phyloP scores from a whole-genome alignment of 1,139 yeast species.

The Magnusiomyces tetraspermus region DNA sequence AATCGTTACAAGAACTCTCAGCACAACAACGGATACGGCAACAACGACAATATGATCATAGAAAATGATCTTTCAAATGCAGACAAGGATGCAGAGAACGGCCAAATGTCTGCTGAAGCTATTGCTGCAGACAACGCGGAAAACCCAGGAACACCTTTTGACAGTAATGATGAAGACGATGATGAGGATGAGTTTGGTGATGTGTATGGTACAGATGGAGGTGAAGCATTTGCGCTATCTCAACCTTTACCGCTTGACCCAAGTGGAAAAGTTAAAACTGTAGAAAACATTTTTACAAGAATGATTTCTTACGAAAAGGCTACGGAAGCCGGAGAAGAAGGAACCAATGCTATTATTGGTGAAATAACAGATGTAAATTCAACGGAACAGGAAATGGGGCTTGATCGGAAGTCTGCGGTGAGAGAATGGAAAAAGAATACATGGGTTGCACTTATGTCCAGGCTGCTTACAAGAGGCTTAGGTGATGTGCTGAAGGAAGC shows the following conservation, averaged over 20 bases:
- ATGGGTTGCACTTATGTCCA: constrained; percentile 66
- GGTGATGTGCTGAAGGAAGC: constrained; percentile 16
- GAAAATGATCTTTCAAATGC: constrained; percentile 8
- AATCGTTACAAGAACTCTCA: background rate
- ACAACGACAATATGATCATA: background rate
- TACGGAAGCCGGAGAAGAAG: constrained; percentile 7
- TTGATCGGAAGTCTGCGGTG: constrained; percentile 16
- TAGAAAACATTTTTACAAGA: constrained; percentile 25
- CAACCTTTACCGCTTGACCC: constrained; percentile 36
- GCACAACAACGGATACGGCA: background rate
- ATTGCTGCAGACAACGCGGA: constrained; percentile 24
- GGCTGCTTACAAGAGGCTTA: constrained; percentile 77
- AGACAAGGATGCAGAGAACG: constrained; percentile 6
- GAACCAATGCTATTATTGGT: background rate
- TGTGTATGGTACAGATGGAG: constrained; percentile 14
- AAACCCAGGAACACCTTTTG: constrained; percentile 14
- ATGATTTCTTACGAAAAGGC: constrained; percentile 24
- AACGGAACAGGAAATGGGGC: background rate
- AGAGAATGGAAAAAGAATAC: constrained; percentile 57
- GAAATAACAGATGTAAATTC: background rate
- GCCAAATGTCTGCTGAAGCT: background rate
- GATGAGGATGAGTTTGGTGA: constrained; percentile 14
- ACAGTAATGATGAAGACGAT: constrained; percentile 21
- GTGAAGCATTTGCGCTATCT: constrained; percentile 42
- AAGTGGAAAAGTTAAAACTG: constrained; percentile 22